Percentiles rank a stretch among this genome's conserved stretches.
phyloP scores from a whole-genome alignment of 495 filamentous ascomycete genomes.

The Trichoderma asperelloides region DNA sequence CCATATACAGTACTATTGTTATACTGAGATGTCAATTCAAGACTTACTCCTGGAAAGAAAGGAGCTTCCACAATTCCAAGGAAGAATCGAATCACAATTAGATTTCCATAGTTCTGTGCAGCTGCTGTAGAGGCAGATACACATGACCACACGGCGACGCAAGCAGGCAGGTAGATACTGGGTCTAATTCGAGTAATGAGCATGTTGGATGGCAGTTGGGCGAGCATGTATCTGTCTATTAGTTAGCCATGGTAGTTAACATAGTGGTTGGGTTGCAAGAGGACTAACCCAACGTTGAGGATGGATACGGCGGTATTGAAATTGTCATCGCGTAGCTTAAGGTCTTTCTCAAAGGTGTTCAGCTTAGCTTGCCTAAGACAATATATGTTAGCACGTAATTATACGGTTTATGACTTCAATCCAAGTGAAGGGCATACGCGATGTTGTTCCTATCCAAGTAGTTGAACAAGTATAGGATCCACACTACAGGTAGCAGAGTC shows the following conservation, averaged over 20 bases:
- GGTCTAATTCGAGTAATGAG: conserved; percentile 23
- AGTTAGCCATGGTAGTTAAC: background rate
- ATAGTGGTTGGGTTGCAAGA: background rate
- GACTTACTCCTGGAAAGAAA: conserved; percentile 31
- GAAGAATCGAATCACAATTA: conserved; percentile 51
- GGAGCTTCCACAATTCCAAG: conserved; percentile 49
- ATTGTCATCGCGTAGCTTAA: conserved; percentile 36
- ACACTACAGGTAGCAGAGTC: conserved; percentile 48
- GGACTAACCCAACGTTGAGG: conserved; percentile 34
- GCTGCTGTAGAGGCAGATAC: conserved; percentile 47
- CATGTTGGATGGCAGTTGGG: conserved; percentile 37
- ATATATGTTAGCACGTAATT: background rate
- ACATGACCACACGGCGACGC: conserved; percentile 49
- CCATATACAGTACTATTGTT: conserved; percentile 14
- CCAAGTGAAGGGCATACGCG: conserved; percentile 28
- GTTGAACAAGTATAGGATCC: conserved; percentile 61
- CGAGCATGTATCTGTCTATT: conserved; percentile 40
- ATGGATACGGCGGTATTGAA: conserved; percentile 45
- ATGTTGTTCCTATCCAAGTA: conserved; percentile 60
- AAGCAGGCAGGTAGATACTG: conserved; percentile 32
- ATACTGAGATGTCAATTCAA: conserved; percentile 10
- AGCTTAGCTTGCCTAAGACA: background rate
- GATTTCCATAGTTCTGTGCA: conserved; percentile 41
- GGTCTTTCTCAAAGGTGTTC: conserved; percentile 36
- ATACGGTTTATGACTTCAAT: too few relatives aligned